Base-by-base conservation (phyloP, 1,284 basidiomycete species). In the Trichosporon coremiiforme region DNA sequence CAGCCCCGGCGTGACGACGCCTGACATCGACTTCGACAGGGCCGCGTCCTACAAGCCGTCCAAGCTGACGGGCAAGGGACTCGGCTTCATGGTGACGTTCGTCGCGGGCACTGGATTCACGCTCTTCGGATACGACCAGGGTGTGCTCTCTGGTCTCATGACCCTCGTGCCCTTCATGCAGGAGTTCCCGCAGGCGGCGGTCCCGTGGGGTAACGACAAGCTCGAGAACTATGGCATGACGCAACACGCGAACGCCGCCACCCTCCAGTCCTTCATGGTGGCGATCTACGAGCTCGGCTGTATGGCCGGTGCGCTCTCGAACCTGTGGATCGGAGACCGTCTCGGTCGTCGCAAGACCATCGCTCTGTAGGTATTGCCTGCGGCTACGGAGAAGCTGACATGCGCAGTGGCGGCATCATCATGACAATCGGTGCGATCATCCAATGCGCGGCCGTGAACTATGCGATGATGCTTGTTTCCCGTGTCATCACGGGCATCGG, bases 341-440 rank as follows among this genome's bases (percentile, higher is more conserved):
- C 66, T 84, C 7, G 84, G 84, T 17, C 76, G 83, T 38, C 65
- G 73, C 20, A 74, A 74, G 53, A 76, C 75, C 4, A 77, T 78
- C 50, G 62, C 60, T 7, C 69, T 67, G 64, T 60, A 9, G n/a
- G 57, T 60, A 17, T 15, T 2, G 8, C 2, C 9, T 5, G 12
- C 33, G 38, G 38, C 20, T 45, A 17, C 7, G 41, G n/a, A n/a
- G n/a, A 15, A 1, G 41, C 66, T 67, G 20, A 67, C 66, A 33
- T 13, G 57, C n/a, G 13, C 57, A 73, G 75, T 12, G 79, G 77
- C 25, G 78, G 77, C 8, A n/a, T 74, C 31, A 79, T 83, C 70
- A 85, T 85, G 82, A 79, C 82, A 50, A 73, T 82, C n/a, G 84
- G 84, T n/a, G 78, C 84, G 10, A 76, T 83, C 70, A 78, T 85